phyloP scores from a whole-genome alignment of 306 rosid species.

The Rosa multiflora region DNA sequence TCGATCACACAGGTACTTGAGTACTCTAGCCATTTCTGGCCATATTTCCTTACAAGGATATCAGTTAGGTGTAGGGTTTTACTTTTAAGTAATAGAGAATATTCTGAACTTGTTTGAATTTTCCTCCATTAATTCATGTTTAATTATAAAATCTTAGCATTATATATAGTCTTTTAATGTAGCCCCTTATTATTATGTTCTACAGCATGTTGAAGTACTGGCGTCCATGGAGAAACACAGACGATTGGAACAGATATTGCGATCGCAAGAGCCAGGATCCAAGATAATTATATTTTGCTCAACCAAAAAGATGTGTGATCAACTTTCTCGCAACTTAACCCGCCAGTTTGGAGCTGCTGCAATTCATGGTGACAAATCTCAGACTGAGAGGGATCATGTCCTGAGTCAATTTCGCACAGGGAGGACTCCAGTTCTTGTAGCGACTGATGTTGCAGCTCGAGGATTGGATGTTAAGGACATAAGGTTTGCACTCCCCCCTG shows the following conservation, averaged over 20 bases:
- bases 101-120: neutral
- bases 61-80: neutral
- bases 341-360: constrained; percentile 98
- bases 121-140: neutral
- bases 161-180: constrained; percentile 5
- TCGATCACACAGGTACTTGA: constrained; percentile 83
- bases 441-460: constrained; percentile 98
- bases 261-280: constrained; percentile 93
- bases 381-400: constrained; percentile 90
- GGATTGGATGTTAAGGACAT: constrained; percentile 95
- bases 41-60: neutral
- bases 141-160: neutral
- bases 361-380: constrained; percentile 98
- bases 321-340: constrained; percentile 84
- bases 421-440: constrained; percentile 92
- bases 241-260: constrained; percentile 79
- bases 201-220: constrained; percentile 85
- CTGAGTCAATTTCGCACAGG: constrained; percentile 84
- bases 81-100: neutral
- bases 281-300: constrained; percentile 91
- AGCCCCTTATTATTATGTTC: constrained; percentile 14
- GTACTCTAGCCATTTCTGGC: constrained; percentile 10
- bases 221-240: constrained; percentile 73
- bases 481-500: constrained; percentile 48
- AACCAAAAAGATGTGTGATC: constrained; percentile 99